Percentiles rank a stretch among this genome's conserved stretches.
phyloP scores from a whole-genome alignment of 805 yeast species.

The Yarrowia sp. region DNA sequence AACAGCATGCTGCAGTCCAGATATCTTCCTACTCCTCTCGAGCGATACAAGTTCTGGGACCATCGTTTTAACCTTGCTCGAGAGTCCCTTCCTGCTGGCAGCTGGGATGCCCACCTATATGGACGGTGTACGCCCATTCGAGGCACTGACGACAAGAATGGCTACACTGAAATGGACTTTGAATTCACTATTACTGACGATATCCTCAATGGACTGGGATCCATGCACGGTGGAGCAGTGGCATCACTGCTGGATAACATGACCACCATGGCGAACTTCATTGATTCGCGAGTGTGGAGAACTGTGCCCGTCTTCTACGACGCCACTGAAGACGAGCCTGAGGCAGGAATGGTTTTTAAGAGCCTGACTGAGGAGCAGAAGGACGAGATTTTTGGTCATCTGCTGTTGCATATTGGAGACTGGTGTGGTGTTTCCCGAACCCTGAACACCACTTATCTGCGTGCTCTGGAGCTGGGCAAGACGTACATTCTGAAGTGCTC shows the following conservation, averaged over 20 bases:
- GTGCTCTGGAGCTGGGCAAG: slow-evolving; percentile 9
- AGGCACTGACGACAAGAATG: slow-evolving; percentile 1
- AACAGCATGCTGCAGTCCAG: background rate
- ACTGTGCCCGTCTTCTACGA: slow-evolving; percentile 23
- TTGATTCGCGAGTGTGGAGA: slow-evolving; percentile 19
- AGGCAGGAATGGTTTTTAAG: slow-evolving; percentile 18
- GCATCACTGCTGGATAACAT: slow-evolving; percentile 15
- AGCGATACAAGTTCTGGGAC: slow-evolving; percentile 23
- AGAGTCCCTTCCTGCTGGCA: slow-evolving; percentile 8
- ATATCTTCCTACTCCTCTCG: slow-evolving; percentile 12
- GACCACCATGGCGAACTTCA: slow-evolving; percentile 25
- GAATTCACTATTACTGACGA: slow-evolving; percentile 19
- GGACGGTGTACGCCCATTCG: slow-evolving; percentile 18
- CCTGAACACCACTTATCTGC: slow-evolving; percentile 19
- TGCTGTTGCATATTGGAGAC: slow-evolving; percentile 14
- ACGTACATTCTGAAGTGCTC: slow-evolving; percentile 8
- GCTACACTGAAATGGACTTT: slow-evolving; percentile 22
- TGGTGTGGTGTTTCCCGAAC: slow-evolving; percentile 25
- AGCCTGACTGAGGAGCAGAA: slow-evolving; percentile 8
- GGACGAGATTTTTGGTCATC: slow-evolving; percentile 19
- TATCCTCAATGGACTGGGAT: slow-evolving; percentile 21
- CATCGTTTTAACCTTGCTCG: slow-evolving; percentile 10
- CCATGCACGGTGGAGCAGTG: slow-evolving; percentile 24
- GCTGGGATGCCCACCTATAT: slow-evolving; percentile 17
- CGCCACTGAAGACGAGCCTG: slow-evolving; percentile 20